A percentile compares a stretch with the other conserved stretches of the same genome.
Conservation (phyloP, 225 moss, liverwort and hornwort genomes). For the Asterella californica region DNA sequence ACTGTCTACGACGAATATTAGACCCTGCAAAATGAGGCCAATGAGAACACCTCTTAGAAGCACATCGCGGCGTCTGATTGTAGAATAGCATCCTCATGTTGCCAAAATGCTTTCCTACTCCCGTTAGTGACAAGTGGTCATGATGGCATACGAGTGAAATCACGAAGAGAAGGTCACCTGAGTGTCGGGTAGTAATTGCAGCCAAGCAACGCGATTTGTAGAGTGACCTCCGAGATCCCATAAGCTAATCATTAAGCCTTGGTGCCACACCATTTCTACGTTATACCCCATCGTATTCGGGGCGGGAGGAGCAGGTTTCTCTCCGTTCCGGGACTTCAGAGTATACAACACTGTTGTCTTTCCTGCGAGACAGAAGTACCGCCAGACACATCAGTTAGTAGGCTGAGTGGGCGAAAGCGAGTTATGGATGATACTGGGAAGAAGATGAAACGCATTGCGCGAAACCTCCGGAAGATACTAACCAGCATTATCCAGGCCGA, state of each 20-base stretch:
- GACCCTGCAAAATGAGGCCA: slow-evolving; percentile 45
- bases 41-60: background rate
- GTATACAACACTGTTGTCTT: slow-evolving; percentile 26
- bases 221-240: slow-evolving; percentile 31
- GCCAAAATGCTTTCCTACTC: background rate
- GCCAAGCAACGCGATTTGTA: slow-evolving; percentile 16
- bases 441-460: background rate
- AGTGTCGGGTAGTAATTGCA: slow-evolving; percentile 24
- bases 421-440: background rate
- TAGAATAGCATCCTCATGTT: background rate
- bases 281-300: slow-evolving; percentile 28
- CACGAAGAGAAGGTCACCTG: slow-evolving; percentile 10
- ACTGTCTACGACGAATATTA: slow-evolving; percentile 71
- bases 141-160: background rate
- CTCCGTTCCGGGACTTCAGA: slow-evolving; percentile 16
- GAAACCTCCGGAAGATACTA: background rate
- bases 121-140: background rate
- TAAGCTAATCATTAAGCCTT: slow-evolving; percentile 26
- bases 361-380: slow-evolving; percentile 12
- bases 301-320: slow-evolving; percentile 19
- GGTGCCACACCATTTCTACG: slow-evolving; percentile 25
- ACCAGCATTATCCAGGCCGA: slow-evolving; percentile 33
- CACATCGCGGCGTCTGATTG: background rate
- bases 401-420: background rate
- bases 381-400: background rate